Evolutionary conservation across 2,329 filamentous ascomycete genomes (phyloP).

Genomic region (Sarocladium strictum): DNA sequence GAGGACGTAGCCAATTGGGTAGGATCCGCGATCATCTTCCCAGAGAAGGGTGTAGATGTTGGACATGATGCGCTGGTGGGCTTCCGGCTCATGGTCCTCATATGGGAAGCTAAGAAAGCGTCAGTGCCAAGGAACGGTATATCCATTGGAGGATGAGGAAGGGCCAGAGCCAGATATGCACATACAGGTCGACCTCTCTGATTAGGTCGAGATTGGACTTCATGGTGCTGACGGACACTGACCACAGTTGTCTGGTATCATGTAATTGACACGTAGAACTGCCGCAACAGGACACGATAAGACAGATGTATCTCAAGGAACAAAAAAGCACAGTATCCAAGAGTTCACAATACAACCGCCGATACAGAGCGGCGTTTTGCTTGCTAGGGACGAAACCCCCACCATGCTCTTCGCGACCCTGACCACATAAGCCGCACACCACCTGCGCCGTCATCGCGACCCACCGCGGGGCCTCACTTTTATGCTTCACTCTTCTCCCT

Average conservation of each 20-base stretch:
- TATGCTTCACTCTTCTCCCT: not conserved
- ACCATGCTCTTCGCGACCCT: not conserved
- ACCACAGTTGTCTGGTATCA: too few relatives aligned
- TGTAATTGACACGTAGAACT: too few relatives aligned
- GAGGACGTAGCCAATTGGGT: conserved; percentile 58
- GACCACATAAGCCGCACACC: not conserved
- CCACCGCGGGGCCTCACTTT: not conserved
- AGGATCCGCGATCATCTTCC: conserved; percentile 55
- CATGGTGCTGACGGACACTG: too few relatives aligned
- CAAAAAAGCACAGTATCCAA: too few relatives aligned
- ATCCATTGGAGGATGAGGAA: too few relatives aligned
- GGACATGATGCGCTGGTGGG: not conserved
- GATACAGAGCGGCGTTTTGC: too few relatives aligned
- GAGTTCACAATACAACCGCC: too few relatives aligned
- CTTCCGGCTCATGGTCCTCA: conserved; percentile 44
- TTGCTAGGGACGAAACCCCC: too few relatives aligned
- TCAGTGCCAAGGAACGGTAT: conserved; percentile 12
- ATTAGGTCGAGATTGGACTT: conserved; percentile 45
- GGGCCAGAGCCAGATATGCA: not conserved
- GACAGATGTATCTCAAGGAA: too few relatives aligned
- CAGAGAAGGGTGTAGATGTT: conserved; percentile 62
- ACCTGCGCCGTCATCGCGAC: conserved; percentile 2
- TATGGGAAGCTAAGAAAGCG: conserved; percentile 67
- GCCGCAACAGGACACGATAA: too few relatives aligned
- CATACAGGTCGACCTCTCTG: conserved; percentile 49